A percentile compares a stretch with the other conserved stretches of the same genome.
These are phyloP conservation scores for Viola pubescens DNA, from an alignment of 441 rosid genomes.

Conservation along the genomic window DNA sequence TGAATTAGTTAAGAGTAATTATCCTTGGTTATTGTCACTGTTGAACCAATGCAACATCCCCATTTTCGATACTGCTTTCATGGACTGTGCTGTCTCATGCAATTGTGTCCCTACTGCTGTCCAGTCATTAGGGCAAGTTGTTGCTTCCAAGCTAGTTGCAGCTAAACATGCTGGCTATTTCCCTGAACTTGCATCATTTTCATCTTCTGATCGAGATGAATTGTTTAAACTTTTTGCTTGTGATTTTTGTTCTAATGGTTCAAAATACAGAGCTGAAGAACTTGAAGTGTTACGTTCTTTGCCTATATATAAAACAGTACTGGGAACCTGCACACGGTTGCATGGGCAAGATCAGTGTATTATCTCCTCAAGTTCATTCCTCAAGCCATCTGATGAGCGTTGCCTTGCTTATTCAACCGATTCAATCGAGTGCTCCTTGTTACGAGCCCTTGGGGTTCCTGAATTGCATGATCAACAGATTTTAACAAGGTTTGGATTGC, in stretches of 20 bases:
- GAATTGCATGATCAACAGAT: slow-evolving; percentile 84
- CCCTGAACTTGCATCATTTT: slow-evolving; percentile 60
- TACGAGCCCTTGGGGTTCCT: slow-evolving; percentile 80
- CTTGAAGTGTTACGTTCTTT: slow-evolving; percentile 70
- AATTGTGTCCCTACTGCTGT: slow-evolving; percentile 55
- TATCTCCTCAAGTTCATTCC: slow-evolving; percentile 74
- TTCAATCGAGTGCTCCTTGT: slow-evolving; percentile 60
- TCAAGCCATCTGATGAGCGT: slow-evolving; percentile 67
- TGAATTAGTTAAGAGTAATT: slow-evolving; percentile 38
- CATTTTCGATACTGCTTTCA: slow-evolving; percentile 63
- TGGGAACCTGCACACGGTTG: slow-evolving; percentile 59
- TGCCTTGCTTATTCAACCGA: slow-evolving; percentile 68
- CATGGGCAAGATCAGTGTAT: slow-evolving; percentile 63
- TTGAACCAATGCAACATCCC: slow-evolving; percentile 91
- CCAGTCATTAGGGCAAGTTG: slow-evolving; percentile 77
- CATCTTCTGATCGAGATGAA: slow-evolving; percentile 59
- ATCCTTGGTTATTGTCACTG: slow-evolving; percentile 80
- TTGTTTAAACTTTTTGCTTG: slow-evolving; percentile 76
- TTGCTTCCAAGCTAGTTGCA: slow-evolving; percentile 85
- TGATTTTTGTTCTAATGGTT: slow-evolving; percentile 59
- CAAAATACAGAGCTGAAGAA: slow-evolving; percentile 61
- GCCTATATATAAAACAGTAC: slow-evolving; percentile 83
- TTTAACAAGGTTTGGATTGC: slow-evolving; percentile 79
- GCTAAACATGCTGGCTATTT: slow-evolving; percentile 71
- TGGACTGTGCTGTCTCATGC: slow-evolving; percentile 71